phyloP scores from a whole-genome alignment of 2,329 filamentous ascomycete species.

The Falciphora oryzae region DNA sequence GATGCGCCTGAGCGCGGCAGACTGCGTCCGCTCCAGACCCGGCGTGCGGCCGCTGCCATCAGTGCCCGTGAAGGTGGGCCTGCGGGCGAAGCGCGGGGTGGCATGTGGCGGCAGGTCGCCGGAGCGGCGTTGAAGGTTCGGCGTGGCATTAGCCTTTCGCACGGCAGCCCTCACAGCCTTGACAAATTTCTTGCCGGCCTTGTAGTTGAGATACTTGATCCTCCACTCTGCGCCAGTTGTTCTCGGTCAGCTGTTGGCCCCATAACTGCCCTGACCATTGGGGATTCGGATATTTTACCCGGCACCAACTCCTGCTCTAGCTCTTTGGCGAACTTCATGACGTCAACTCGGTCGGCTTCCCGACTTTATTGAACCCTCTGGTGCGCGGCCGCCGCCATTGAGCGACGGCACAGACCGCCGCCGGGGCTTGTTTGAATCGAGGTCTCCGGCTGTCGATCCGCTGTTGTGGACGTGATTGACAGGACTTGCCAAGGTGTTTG shows the following conservation, averaged over 20 bases:
- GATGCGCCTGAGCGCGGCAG: background rate
- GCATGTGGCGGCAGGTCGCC: conserved; percentile 27
- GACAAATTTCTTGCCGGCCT: conserved; percentile 89
- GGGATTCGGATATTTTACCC: conserved; percentile 37
- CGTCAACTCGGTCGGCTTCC: conserved; percentile 19
- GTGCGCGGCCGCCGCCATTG: background rate
- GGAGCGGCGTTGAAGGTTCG: conserved; percentile 28
- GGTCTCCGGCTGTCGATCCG: background rate
- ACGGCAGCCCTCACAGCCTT: conserved; percentile 75
- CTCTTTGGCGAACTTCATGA: conserved; percentile 68
- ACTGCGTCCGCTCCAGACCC: background rate
- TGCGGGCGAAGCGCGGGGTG: conserved; percentile 24
- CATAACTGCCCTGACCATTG: no score
- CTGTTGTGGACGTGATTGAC: background rate
- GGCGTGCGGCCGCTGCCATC: background rate
- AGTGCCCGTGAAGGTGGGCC: conserved; percentile 10
- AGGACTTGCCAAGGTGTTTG: background rate
- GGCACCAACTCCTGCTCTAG: conserved; percentile 83
- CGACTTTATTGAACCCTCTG: background rate
- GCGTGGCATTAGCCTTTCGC: conserved; percentile 50
- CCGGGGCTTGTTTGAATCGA: background rate
- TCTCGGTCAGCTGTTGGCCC: background rate
- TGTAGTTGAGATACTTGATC: conserved; percentile 91
- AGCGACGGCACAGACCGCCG: background rate
- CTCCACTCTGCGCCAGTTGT: conserved; percentile 63